Evolutionary conservation across 164 flowering plant genomes (phyloP), one percentile per base, ranked within the genome.

Genomic region (Kingdonia uniflora): DNA sequence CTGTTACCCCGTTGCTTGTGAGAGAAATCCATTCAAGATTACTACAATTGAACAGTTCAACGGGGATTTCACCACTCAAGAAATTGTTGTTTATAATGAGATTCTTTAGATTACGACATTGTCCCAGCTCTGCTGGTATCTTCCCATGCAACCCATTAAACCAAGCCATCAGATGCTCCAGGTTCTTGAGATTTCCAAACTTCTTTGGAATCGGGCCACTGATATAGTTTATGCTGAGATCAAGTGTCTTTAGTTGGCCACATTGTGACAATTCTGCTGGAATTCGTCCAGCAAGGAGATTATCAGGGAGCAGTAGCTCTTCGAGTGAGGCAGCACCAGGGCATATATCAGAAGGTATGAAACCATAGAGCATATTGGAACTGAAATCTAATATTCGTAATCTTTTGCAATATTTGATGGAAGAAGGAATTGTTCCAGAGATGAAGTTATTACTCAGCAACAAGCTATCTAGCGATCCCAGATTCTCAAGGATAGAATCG

Each of bases 81-180:
- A 61, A 63, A 41, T 89, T 89, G 52, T 85, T 85, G 61, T 89
- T 86, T 57, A 86, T 75, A 38, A 89, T 86, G 13, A 89, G 79
- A 64, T 76, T 77, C 68, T 76, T 84, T 19, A 86, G 75, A 8
- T 67, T 81, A 59, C 60, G 61, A 61, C 85, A 82, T 17, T 71
- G 72, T 19, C 97, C 95, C 35, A 89, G 23, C 62, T 87, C 84
- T 20, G 76, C 64, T 6, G 97, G 97, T 49, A 90, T 78, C 24
- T 39, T 61, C 10, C 95, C 97, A n/a, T 65, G 71, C 65, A 90
- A 61, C 10, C 75, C 71, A 62, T 90, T 90, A 67, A 71, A 87
- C 97, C 97, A 90, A 1, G 88, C 95, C 49, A 87, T 80, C 16
- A 90, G 54, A 54, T 80, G 86, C 77, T 87, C 95, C 0, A 90